A percentile compares a stretch with the other conserved stretches of the same genome.
These are phyloP conservation scores for Setaria italica DNA, from an alignment of 202 grass and related monocot genomes.

Conservation along the genomic window DNA sequence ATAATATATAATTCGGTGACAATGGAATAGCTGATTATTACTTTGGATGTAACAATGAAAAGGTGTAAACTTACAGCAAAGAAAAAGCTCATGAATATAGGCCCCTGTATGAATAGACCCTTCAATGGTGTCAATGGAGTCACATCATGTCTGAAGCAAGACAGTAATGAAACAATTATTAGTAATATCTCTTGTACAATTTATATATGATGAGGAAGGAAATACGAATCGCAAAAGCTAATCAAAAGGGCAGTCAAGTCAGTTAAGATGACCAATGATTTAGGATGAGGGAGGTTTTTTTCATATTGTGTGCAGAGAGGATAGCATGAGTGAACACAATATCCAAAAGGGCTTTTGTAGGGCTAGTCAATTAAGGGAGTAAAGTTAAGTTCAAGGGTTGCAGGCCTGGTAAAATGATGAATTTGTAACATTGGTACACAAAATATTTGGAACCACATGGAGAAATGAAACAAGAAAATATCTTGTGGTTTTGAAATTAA, in stretches of 20 bases:
- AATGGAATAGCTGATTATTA: conserved; percentile 18
- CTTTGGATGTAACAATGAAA: conserved; percentile 29
- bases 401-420: neutral
- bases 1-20: conserved; percentile 15
- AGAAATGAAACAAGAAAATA: neutral
- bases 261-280: neutral
- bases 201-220: conserved; percentile 8
- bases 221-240: neutral
- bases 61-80: conserved; percentile 77
- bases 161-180: conserved; percentile 34
- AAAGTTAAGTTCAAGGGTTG: neutral
- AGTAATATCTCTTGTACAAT: neutral
- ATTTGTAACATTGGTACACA: neutral
- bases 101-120: conserved; percentile 78
- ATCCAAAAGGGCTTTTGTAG: neutral
- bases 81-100: conserved; percentile 93
- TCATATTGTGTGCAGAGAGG: neutral
- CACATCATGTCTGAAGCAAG: conserved; percentile 59
- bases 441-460: neutral
- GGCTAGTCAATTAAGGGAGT: conserved; percentile 1
- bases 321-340: conserved; percentile 26
- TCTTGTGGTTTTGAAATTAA: neutral
- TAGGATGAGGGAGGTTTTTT: neutral
- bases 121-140: conserved; percentile 80
- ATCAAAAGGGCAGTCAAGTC: neutral